Base-by-base conservation (phyloP, 192 early-diverging fungal genomes). In the Dispira simplex region DNA sequence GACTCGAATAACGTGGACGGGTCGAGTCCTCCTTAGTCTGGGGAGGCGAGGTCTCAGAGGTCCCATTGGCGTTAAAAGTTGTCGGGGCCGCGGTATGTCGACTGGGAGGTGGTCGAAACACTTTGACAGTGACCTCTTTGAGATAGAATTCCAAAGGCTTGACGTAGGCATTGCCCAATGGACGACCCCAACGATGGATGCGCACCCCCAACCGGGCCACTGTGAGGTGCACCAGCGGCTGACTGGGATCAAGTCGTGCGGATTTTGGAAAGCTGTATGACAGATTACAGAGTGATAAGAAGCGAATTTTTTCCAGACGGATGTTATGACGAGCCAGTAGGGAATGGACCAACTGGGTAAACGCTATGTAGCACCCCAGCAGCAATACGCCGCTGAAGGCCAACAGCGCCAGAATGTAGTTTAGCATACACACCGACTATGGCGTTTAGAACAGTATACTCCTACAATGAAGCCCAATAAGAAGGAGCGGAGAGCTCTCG, bases 61-160 rank as follows among this genome's bases (percentile, higher is more conserved):
- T 18, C 20, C 21, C 21, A n/a, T 20, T 25, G 51, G 51, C 51
- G 21, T 4, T 20, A 16, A 9, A 16, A 16, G 48, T 1, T 11
- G 51, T n/a, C 10, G 12, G 11, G 59, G 59, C 8, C 1, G 23
- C 18, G 10, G 43, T 11, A 21, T 14, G 16, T 6, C 59, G 59
- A 20, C 26, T 25, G 59, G 44, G 23, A 3, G 59, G 59, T 44
- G 59, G 59, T n/a, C 59, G 59, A 39, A 62, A 62, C 26, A 62
- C 44, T 25, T 62, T 62, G 43, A 62, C 59, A 12, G 59, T 62
- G n/a, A 62, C 44, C 20, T 45, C 59, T 20, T 14, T 13, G 43
- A 62, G 59, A 18, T 45, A 62, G 44, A 62, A 62, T 25, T 62
- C 59, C 18, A 62, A 18, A 20, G 59, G 59, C 44, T 62, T 62